These are phyloP conservation scores for Saccharomycopsis amapae DNA, from an alignment of 805 yeast genomes.

Conservation along the genomic window DNA sequence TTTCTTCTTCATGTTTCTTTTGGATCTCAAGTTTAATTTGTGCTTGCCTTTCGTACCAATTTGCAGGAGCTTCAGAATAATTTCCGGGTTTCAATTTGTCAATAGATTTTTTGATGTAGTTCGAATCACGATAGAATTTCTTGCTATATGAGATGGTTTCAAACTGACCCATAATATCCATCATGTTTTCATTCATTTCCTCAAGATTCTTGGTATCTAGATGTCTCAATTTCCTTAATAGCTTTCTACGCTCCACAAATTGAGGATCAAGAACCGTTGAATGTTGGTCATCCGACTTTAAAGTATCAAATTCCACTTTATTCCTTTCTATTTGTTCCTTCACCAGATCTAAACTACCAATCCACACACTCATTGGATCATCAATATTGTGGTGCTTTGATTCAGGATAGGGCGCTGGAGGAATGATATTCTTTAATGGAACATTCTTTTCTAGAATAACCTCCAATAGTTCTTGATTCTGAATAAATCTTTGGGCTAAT, in stretches of 20 bases:
- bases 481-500: conserved; percentile 36
- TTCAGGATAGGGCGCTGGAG: conserved; percentile 31
- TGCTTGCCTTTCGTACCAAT: conserved; percentile 18
- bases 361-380: conserved; percentile 14
- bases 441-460: conserved; percentile 40
- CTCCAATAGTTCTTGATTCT: conserved; percentile 45
- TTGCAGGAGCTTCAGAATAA: conserved; percentile 19
- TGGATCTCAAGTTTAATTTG: conserved; percentile 10
- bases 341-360: conserved; percentile 16
- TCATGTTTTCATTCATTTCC: neutral
- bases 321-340: conserved; percentile 18
- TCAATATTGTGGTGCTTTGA: conserved; percentile 1
- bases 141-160: neutral
- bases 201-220: neutral
- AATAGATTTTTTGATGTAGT: conserved; percentile 3
- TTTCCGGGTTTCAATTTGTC: conserved; percentile 8
- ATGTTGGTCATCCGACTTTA: conserved; percentile 21
- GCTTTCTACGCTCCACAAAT: neutral
- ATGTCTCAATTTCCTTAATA: neutral
- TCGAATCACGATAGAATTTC: neutral
- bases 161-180: neutral
- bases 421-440: conserved; percentile 38
- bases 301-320: conserved; percentile 19
- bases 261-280: neutral
- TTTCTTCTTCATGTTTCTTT: conserved; percentile 20